Percentiles rank a stretch among this genome's conserved stretches.
Evolutionary conservation across 75 land plant genomes (phyloP).

Genomic region (Pinus taeda): DNA sequence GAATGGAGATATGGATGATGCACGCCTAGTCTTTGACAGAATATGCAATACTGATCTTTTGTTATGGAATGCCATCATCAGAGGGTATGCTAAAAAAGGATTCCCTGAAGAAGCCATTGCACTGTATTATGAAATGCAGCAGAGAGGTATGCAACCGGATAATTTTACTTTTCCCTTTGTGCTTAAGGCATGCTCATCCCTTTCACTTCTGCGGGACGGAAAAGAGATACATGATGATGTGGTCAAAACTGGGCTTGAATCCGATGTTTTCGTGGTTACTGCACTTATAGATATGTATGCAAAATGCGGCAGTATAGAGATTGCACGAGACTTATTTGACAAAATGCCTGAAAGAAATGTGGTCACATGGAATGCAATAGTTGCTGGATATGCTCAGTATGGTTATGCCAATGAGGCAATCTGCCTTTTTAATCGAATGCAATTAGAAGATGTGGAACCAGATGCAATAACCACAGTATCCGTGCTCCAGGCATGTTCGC

Average conservation of each 20-base stretch:
- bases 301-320: slow-evolving; percentile 21
- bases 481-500: background rate
- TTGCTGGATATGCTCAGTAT: slow-evolving; percentile 21
- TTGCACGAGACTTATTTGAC: slow-evolving; percentile 12
- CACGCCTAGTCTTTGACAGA: slow-evolving; percentile 19
- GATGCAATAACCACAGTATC: background rate
- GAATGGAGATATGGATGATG: slow-evolving; percentile 20
- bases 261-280: slow-evolving; percentile 8
- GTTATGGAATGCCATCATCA: slow-evolving; percentile 31
- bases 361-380: slow-evolving; percentile 22
- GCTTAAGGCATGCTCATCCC: slow-evolving; percentile 20
- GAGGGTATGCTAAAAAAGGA: slow-evolving; percentile 25
- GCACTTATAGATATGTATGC: slow-evolving; percentile 24
- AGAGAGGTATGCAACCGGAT: background rate
- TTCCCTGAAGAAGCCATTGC: slow-evolving; percentile 15
- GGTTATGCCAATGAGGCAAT: slow-evolving; percentile 15
- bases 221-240: slow-evolving; percentile 11
- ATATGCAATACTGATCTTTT: slow-evolving; percentile 30
- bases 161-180: slow-evolving; percentile 28
- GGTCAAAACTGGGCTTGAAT: slow-evolving; percentile 9
- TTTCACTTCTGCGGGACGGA: slow-evolving; percentile 10
- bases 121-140: slow-evolving; percentile 25
- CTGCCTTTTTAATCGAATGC: slow-evolving; percentile 9
- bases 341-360: slow-evolving; percentile 9
- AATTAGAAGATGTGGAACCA: background rate